These are phyloP conservation scores for Aspergillus hancockii DNA, from an alignment of 495 filamentous ascomycete species.

Conservation along the genomic window DNA sequence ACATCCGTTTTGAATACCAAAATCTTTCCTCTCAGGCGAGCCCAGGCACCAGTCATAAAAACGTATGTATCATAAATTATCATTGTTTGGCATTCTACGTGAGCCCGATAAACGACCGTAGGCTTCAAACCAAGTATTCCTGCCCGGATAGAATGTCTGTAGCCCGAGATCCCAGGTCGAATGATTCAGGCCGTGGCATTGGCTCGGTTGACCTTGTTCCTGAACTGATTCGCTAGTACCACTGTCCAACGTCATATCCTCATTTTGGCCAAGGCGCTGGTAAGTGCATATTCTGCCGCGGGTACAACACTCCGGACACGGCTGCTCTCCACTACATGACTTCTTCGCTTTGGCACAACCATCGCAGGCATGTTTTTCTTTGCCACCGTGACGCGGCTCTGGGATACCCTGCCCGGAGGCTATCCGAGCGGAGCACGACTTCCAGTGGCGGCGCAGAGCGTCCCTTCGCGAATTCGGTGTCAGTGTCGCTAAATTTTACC, in stretches of 20 bases:
- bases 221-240: conserved; percentile 2
- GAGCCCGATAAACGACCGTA: conserved; percentile 1
- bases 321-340: conserved; percentile 30
- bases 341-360: conserved; percentile 37
- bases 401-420: conserved; percentile 28
- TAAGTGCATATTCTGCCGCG: conserved; percentile 33
- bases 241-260: conserved; percentile 1
- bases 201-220: background rate
- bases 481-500: background rate
- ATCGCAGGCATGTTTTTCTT: conserved; percentile 39
- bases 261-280: conserved; percentile 21
- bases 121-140: conserved; percentile 9
- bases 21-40: background rate
- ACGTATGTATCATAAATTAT: background rate
- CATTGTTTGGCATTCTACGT: background rate
- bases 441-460: conserved; percentile 38
- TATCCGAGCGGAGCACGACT: conserved; percentile 32
- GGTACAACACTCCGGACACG: conserved; percentile 32
- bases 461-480: conserved; percentile 20
- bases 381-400: conserved; percentile 28
- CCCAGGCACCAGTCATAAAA: background rate
- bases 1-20: background rate
- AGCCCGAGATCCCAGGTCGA: conserved; percentile 27
- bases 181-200: background rate
- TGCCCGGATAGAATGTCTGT: conserved; percentile 28